Conservation (phyloP, 2,329 filamentous ascomycete species). For the Fusarium nodosum region DNA sequence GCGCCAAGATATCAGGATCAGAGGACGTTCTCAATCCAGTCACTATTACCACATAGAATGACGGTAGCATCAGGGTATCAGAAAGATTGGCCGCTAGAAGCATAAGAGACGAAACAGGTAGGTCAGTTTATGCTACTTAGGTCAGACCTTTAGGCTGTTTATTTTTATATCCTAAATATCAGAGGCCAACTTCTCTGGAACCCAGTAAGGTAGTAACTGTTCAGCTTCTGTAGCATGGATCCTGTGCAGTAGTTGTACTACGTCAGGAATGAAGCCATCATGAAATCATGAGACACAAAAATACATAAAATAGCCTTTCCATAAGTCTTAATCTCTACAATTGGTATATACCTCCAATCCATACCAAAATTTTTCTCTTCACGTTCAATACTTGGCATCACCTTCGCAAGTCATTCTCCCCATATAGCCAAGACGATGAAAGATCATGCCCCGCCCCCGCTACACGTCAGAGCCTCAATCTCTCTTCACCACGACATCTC, state of each 20-base stretch:
- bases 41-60: background rate
- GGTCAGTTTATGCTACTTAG: too few species aligned
- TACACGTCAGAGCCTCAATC: conserved; percentile 17
- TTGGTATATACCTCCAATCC: background rate
- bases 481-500: conserved; percentile 3
- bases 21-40: background rate
- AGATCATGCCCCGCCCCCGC: conserved; percentile 36
- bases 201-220: too few species aligned
- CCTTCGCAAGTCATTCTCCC: background rate
- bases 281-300: background rate
- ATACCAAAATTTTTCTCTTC: background rate
- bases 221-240: too few species aligned
- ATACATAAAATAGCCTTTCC: background rate
- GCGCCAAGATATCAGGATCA: background rate
- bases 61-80: background rate
- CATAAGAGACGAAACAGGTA: too few species aligned
- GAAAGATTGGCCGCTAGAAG: too few species aligned
- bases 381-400: background rate
- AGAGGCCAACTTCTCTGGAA: too few species aligned
- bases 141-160: too few species aligned
- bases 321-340: background rate
- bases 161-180: too few species aligned
- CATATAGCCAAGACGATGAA: conserved; percentile 21
- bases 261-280: background rate
- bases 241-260: background rate